Percentiles rank a stretch among this genome's conserved stretches.
Conservation (phyloP, 257 asterid species). For the Orobanche coerulescens region DNA sequence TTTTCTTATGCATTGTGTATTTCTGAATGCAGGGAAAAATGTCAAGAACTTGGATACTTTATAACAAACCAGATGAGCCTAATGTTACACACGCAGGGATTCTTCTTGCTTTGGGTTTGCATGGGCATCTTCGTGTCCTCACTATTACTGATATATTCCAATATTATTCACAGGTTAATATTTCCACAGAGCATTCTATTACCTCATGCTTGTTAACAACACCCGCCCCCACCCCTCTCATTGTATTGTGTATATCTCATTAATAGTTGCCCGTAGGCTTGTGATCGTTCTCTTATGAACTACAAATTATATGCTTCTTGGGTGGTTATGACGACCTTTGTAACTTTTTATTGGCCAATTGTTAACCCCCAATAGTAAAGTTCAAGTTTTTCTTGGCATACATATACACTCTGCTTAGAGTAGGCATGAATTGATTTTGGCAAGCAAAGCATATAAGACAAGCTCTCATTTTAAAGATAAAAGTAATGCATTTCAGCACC, state of each 20-base stretch:
- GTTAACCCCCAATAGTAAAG: neutral
- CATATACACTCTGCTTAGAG: neutral
- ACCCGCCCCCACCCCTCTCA: neutral
- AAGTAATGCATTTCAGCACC: neutral
- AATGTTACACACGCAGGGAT: constrained; percentile 92
- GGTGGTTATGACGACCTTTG: constrained; percentile 1
- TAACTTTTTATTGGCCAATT: neutral
- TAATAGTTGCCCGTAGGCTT: neutral
- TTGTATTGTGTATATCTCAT: neutral
- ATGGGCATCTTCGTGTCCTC: constrained; percentile 84
- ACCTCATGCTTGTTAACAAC: constrained; percentile 4
- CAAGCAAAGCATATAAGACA: neutral
- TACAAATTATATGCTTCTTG: neutral
- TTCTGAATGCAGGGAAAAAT: constrained; percentile 64
- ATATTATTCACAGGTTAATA: constrained; percentile 69
- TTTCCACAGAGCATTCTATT: constrained; percentile 5
- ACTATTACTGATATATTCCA: constrained; percentile 75
- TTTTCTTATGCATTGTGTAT: constrained; percentile 1
- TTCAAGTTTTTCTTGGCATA: neutral
- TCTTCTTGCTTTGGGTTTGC: constrained; percentile 93
- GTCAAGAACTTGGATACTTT: constrained; percentile 92
- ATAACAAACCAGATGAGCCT: constrained; percentile 96
- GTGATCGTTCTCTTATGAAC: neutral
- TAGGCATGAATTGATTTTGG: constrained; percentile 5
- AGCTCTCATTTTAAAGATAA: neutral